phyloP scores from a whole-genome alignment of 2,329 filamentous ascomycete genomes.

The Aspergillus piperis region DNA sequence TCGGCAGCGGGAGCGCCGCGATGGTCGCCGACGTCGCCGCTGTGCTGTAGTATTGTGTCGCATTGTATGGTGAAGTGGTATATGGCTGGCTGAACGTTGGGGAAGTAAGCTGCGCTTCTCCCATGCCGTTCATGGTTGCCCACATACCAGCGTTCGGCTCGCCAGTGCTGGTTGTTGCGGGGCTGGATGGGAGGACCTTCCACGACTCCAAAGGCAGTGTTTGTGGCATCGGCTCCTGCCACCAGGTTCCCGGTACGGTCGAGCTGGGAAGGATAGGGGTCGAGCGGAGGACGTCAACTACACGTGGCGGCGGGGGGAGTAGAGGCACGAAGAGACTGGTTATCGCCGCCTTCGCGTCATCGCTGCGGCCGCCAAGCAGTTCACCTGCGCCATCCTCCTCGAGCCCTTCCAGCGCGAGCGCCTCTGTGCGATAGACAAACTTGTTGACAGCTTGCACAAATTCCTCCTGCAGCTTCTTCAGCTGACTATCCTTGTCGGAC shows the following conservation, averaged over 20 bases:
- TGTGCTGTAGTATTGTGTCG: constrained; percentile 72
- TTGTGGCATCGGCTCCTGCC: constrained; percentile 71
- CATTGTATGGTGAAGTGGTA: constrained; percentile 65
- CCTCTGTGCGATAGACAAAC: constrained; percentile 90
- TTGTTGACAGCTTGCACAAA: constrained; percentile 96
- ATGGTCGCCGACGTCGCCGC: constrained; percentile 74
- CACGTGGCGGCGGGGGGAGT: constrained; percentile 80
- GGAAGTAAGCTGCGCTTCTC: constrained; percentile 72
- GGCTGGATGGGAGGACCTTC: constrained; percentile 88
- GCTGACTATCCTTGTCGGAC: constrained; percentile 93
- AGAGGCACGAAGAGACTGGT: constrained; percentile 81
- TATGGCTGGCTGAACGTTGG: constrained; percentile 80
- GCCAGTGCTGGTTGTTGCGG: constrained; percentile 69
- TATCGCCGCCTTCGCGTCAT: constrained; percentile 88
- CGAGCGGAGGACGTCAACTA: constrained; percentile 86
- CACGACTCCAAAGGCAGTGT: constrained; percentile 78
- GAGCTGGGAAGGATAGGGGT: constrained; percentile 84
- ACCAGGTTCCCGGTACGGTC: constrained; percentile 71
- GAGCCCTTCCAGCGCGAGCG: constrained; percentile 85
- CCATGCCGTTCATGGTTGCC: constrained; percentile 70
- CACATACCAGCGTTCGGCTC: constrained; percentile 75
- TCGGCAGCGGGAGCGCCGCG: constrained; percentile 77
- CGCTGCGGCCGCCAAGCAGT: constrained; percentile 84
- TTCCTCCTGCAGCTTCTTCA: constrained; percentile 96
- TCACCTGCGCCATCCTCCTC: constrained; percentile 97